Percentiles rank a stretch among this genome's conserved stretches.
These are phyloP conservation scores for Mucor irregularis DNA, from an alignment of 371 early-diverging fungal genomes.

Conservation along the genomic window DNA sequence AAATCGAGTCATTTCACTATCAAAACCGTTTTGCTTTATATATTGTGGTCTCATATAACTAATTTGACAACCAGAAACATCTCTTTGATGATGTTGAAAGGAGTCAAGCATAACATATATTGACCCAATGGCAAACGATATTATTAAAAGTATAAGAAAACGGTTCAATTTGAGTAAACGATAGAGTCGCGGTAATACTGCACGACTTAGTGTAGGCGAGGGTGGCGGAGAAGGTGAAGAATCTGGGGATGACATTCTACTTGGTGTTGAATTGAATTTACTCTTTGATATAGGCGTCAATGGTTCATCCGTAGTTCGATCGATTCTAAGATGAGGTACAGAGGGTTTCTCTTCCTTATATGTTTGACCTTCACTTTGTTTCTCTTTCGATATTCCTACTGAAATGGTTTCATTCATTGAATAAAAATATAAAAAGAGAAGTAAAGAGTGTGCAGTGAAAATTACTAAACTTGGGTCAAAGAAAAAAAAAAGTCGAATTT, in stretches of 20 bases:
- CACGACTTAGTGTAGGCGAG: constrained; percentile 17
- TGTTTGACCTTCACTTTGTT: not conserved
- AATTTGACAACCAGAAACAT: constrained; percentile 73
- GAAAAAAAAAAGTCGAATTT: no score
- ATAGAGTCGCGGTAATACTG: constrained; percentile 23
- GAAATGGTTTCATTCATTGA: constrained; percentile 9
- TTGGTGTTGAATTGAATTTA: no score
- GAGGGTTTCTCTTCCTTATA: not conserved
- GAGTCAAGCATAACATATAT: constrained; percentile 53
- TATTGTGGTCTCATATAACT: constrained; percentile 83
- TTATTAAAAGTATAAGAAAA: constrained; percentile 20
- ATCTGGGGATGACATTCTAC: constrained; percentile 25
- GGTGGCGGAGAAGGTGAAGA: constrained; percentile 32
- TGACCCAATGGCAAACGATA: constrained; percentile 27
- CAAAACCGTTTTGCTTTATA: constrained; percentile 63
- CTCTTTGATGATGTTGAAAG: constrained; percentile 63
- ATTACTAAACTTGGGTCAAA: no score
- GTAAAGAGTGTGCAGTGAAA: no score
- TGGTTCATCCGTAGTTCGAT: constrained; percentile 18
- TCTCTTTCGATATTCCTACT: not conserved
- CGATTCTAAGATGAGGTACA: constrained; percentile 23
- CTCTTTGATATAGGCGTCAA: not conserved
- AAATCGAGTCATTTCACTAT: constrained; percentile 65
- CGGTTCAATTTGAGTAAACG: constrained; percentile 17
- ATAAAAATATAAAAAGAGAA: not conserved